Evolutionary conservation across 345 rosid genomes (phyloP), one percentile per base, ranked within the genome.

Genomic region (Gossypium bickii): DNA sequence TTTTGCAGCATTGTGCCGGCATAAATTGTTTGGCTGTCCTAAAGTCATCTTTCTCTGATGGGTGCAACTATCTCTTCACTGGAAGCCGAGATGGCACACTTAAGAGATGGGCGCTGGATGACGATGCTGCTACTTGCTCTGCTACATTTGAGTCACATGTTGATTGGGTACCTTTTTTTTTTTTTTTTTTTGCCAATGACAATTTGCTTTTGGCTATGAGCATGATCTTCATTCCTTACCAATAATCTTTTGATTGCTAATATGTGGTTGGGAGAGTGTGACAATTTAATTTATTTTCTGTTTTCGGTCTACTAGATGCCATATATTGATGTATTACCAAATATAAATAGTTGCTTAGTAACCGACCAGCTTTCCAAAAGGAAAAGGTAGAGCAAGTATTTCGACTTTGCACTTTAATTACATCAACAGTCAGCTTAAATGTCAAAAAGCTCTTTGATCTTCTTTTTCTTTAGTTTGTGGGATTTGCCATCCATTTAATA

Each of bases 1-100:
- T 71, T 65, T 70, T 87, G 86, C 92, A 96, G 99, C 99, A 96
- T 82, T 93, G 93, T 81, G 97, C 97, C 64, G 99, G 99, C 77
- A 74, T 96, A 71, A 96, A 96, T 85, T 90, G 94, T 86, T 81
- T 96, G 86, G 84, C 92, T 80, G 79, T 92, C 22, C 84, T 81
- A 77, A 89, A 86, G 79, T 80, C 98, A 44, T 81, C 89, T 73
- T 83, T 70, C 71, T 81, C 92, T 76, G 81, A 83, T 79, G 89
- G 85, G 67, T 56, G 75, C 62, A 84, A 85, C 76, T 85, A 83
- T 85, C 91, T 96, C 58, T 93, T 88, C 83, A 92, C 97, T 18
- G 99, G 99, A 78, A 96, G 99, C 79, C 99, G 99, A 74, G 99
- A 96, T 86, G 98, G 98, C 63, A 96, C 90, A 4, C 82, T 96